A percentile compares a stretch with the other conserved stretches of the same genome.
phyloP scores from a whole-genome alignment of 345 rosid genomes.

The Rubroshorea leprosula region DNA sequence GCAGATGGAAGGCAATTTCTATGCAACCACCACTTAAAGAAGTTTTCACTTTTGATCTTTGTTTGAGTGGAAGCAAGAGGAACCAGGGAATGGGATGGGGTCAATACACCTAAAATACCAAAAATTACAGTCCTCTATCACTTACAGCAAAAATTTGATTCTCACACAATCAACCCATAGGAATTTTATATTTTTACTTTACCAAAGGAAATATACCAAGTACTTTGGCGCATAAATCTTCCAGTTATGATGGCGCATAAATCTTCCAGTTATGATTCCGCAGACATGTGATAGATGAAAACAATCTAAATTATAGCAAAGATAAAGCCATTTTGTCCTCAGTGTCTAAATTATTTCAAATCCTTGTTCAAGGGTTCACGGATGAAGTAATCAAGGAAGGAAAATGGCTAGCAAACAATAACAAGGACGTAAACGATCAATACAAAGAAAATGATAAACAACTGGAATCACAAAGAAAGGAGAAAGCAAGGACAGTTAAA shows the following conservation, averaged over 20 bases:
- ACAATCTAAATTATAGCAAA: not conserved
- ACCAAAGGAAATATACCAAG: no score
- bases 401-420: no score
- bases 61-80: no score
- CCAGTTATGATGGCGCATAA: no score
- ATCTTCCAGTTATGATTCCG: no score
- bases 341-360: constrained; percentile 7
- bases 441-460: not conserved
- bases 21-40: not conserved
- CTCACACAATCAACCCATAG: constrained; percentile 4
- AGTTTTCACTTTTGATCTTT: not conserved
- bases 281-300: not conserved
- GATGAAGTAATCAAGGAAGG: no score
- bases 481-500: no score
- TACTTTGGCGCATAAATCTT: no score
- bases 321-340: constrained; percentile 1
- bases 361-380: constrained; percentile 4
- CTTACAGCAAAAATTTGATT: no score
- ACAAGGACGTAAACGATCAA: not conserved
- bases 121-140: not conserved
- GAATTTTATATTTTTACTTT: no score
- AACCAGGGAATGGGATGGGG: no score
- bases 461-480: no score
- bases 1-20: not conserved
- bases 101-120: not conserved